Conservation (phyloP, 2,329 filamentous ascomycete species). For the Arthrocladium fulminans region DNA sequence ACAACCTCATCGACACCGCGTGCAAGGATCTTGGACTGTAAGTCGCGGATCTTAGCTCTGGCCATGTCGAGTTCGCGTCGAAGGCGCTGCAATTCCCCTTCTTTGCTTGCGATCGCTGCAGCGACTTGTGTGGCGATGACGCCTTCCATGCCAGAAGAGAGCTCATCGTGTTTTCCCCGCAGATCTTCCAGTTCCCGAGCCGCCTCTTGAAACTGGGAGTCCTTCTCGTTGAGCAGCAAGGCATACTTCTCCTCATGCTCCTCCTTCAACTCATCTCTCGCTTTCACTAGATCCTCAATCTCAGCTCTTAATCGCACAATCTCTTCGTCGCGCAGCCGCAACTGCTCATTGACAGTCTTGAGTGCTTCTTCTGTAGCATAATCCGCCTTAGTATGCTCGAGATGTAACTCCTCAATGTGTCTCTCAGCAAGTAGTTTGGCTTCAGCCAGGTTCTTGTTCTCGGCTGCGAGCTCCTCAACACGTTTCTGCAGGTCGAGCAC, state of each 20-base stretch:
- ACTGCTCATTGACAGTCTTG: conserved; percentile 56
- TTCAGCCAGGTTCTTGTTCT: conserved; percentile 72
- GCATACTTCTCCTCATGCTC: conserved; percentile 66
- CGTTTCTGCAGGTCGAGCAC: conserved; percentile 76
- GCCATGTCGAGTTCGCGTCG: conserved; percentile 69
- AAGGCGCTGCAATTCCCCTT: conserved; percentile 71
- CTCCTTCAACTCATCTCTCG: conserved; percentile 70
- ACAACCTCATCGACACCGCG: conserved; percentile 58
- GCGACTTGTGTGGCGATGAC: conserved; percentile 54
- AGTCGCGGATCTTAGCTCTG: conserved; percentile 49
- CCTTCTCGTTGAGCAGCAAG: conserved; percentile 58
- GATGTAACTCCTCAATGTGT: conserved; percentile 47
- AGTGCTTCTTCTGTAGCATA: conserved; percentile 43
- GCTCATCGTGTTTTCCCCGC: conserved; percentile 52
- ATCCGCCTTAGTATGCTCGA: conserved; percentile 46
- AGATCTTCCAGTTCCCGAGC: conserved; percentile 61
- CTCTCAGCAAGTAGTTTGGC: conserved; percentile 63
- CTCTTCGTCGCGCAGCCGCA: conserved; percentile 77
- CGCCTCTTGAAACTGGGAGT: conserved; percentile 49
- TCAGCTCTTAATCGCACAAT: conserved; percentile 77
- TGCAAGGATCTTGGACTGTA: conserved; percentile 51
- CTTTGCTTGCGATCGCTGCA: conserved; percentile 65
- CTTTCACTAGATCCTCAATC: conserved; percentile 67
- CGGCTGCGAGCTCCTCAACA: conserved; percentile 73
- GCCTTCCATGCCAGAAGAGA: conserved; percentile 55